These are phyloP conservation scores for Aspergillus aculeatus DNA, from an alignment of 2,329 filamentous ascomycete genomes.

Conservation along the genomic window DNA sequence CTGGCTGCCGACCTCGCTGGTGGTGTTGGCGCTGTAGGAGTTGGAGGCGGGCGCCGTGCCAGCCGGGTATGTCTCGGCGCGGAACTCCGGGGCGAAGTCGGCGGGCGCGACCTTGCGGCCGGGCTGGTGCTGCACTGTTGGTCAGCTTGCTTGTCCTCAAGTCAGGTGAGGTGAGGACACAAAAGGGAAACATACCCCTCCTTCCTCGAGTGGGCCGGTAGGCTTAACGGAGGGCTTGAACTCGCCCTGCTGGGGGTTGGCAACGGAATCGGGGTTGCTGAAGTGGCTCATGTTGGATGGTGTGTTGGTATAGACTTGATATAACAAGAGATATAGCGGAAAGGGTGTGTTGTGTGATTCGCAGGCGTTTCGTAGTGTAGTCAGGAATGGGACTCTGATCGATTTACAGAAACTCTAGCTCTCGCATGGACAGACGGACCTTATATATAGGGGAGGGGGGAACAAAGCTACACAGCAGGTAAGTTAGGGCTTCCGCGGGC, in stretches of 20 bases:
- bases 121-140: conserved; percentile 58
- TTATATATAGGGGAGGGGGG: neutral
- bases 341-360: neutral
- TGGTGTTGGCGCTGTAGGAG: conserved; percentile 49
- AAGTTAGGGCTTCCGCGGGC: neutral
- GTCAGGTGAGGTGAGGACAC: too few species aligned
- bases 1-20: conserved; percentile 37
- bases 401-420: too few species aligned
- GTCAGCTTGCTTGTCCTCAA: too few species aligned
- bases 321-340: neutral
- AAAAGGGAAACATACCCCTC: conserved; percentile 9
- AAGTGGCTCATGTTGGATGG: neutral
- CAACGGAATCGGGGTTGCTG: neutral
- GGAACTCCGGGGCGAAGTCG: conserved; percentile 63
- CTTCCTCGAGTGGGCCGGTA: neutral
- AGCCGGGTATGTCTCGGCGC: conserved; percentile 58
- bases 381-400: neutral
- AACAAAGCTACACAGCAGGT: too few species aligned
- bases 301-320: neutral
- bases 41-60: conserved; percentile 60
- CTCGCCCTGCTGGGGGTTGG: conserved; percentile 4
- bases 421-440: neutral
- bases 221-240: neutral
- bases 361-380: neutral
- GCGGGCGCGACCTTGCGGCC: conserved; percentile 57